Evolutionary conservation across 2,329 filamentous ascomycete species (phyloP).

Genomic region (Didymosphaeria variabile): DNA sequence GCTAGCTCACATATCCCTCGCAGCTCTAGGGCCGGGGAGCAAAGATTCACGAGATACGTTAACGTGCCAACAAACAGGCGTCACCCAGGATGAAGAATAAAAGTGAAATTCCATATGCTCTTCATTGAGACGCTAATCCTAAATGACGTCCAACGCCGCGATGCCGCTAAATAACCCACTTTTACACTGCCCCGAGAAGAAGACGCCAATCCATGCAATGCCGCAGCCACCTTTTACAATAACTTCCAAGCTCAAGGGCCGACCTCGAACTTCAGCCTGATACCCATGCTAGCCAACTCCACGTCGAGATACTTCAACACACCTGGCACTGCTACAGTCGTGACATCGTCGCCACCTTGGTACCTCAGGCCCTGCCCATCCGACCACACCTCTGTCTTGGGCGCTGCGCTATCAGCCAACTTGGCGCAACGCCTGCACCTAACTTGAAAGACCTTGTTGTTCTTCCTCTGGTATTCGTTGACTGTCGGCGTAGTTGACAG

Average conservation of each 20-base stretch:
- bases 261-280: constrained; percentile 92
- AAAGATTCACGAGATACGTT: no score
- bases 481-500: constrained; percentile 85
- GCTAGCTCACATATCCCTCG: not conserved
- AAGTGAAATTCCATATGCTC: not conserved
- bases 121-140: not conserved
- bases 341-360: constrained; percentile 89
- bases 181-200: constrained; percentile 3
- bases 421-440: constrained; percentile 82
- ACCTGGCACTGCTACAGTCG: constrained; percentile 89
- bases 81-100: not conserved
- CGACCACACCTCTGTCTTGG: constrained; percentile 83
- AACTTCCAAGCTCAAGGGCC: constrained; percentile 50
- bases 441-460: constrained; percentile 73
- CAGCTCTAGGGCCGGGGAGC: no score
- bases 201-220: constrained; percentile 10
- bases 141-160: constrained; percentile 13
- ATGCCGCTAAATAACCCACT: constrained; percentile 15
- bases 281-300: constrained; percentile 94
- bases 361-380: constrained; percentile 86
- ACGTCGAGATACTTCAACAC: constrained; percentile 94
- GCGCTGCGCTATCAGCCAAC: constrained; percentile 55
- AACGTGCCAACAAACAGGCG: not conserved
- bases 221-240: not conserved
- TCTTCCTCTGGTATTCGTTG: constrained; percentile 64